A percentile compares a stretch with the other conserved stretches of the same genome.
These are phyloP conservation scores for Talaromyces marneffei DNA, from an alignment of 2,329 filamentous ascomycete species.

Conservation along the genomic window DNA sequence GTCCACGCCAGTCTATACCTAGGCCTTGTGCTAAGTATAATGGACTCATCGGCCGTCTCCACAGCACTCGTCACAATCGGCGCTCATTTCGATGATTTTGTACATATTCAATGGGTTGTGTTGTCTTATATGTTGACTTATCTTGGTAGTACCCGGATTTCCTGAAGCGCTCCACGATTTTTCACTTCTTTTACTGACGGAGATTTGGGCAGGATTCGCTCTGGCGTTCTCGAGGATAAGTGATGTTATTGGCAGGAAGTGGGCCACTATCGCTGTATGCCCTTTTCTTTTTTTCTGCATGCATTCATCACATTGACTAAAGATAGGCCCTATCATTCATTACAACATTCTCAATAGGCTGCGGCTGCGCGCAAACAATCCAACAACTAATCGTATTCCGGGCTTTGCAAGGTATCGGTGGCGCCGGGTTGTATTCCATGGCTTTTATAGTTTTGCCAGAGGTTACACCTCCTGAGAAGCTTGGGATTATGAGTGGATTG, in stretches of 20 bases:
- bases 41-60: neutral
- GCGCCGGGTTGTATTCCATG: constrained; percentile 3
- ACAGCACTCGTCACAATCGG: constrained; percentile 6
- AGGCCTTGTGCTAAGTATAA: neutral
- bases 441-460: neutral
- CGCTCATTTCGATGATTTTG: constrained; percentile 2
- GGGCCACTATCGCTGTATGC: neutral
- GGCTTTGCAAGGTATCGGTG: constrained; percentile 4
- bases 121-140: constrained; percentile 6
- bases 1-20: neutral
- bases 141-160: no score
- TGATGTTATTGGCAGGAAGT: neutral
- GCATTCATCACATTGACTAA: neutral
- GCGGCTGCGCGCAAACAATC: neutral
- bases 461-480: neutral
- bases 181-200: no score
- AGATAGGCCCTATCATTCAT: neutral
- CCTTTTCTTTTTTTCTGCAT: no score
- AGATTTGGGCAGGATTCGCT: constrained; percentile 5
- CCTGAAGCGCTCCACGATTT: no score
- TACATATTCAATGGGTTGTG: constrained; percentile 1
- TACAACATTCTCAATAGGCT: neutral
- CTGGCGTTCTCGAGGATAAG: constrained; percentile 3
- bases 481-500: neutral
- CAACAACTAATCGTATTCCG: constrained; percentile 1